A percentile compares a stretch with the other conserved stretches of the same genome.
Evolutionary conservation across 176 grass and related monocot genomes (phyloP).

Genomic region (Carex myosuroides): DNA sequence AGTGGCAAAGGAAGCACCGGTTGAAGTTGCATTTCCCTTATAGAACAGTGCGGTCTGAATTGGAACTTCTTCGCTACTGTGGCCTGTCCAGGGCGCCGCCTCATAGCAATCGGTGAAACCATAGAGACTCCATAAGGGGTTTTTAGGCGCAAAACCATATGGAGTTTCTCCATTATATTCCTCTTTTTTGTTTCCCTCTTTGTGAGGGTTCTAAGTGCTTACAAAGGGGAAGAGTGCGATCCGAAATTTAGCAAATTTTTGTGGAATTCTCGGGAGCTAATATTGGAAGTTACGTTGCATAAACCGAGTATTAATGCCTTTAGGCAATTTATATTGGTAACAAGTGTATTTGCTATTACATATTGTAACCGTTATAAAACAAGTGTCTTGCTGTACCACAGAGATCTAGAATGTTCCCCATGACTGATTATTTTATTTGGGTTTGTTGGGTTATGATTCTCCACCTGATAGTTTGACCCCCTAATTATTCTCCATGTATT

Average conservation of each 20-base stretch:
- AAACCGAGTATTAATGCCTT: neutral
- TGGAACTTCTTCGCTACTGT: neutral
- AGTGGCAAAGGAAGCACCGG: neutral
- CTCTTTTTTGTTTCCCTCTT: neutral
- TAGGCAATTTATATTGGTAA: neutral
- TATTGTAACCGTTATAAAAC: neutral
- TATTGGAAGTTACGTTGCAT: neutral
- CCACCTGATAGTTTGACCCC: neutral
- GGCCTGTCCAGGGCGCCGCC: neutral
- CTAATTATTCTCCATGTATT: neutral
- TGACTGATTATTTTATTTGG: neutral
- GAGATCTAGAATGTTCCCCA: neutral
- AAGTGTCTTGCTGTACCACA: neutral
- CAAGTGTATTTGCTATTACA: neutral
- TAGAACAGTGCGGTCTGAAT: neutral
- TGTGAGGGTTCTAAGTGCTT: neutral
- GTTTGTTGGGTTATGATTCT: neutral
- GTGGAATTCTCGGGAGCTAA: neutral
- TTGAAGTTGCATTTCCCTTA: neutral
- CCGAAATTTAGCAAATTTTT: neutral
- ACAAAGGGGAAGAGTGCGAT: neutral
- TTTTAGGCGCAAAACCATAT: conserved; percentile 10
- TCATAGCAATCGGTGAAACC: neutral
- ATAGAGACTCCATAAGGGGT: conserved; percentile 1
- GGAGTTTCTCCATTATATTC: neutral